Conservation (phyloP, 345 rosid species). For the Gossypium anomalum region DNA sequence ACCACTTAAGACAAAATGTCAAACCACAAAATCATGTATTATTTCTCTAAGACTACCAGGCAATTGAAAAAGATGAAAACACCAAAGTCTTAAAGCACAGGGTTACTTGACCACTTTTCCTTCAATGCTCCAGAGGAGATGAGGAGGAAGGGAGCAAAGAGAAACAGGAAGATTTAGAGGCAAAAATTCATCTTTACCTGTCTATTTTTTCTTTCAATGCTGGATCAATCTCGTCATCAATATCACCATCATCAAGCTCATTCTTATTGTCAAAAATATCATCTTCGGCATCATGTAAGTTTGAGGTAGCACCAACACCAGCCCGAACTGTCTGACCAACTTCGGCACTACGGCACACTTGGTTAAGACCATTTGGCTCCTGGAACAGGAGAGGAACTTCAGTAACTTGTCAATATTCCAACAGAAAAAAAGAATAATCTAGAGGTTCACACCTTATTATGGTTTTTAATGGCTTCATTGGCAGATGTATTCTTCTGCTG, state of each 20-base stretch:
- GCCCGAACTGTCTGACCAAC: conserved; percentile 31
- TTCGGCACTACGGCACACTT: conserved; percentile 31
- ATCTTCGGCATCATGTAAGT: conserved; percentile 34
- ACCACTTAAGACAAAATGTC: not conserved
- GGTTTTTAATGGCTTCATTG: conserved; percentile 27
- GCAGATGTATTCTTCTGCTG: conserved; percentile 41
- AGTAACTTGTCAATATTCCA: conserved; percentile 16
- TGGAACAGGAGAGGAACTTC: conserved; percentile 25
- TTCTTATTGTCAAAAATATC: conserved; percentile 37
- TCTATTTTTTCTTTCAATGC: conserved; percentile 75
- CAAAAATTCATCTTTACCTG: conserved; percentile 43
- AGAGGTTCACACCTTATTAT: conserved; percentile 39
- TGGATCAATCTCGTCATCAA: conserved; percentile 84
- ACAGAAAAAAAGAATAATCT: conserved; percentile 10
- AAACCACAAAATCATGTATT: not conserved
- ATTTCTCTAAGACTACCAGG: not conserved
- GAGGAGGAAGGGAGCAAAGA: not conserved
- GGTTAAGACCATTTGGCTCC: conserved; percentile 39
- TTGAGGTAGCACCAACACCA: conserved; percentile 36
- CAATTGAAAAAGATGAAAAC: not conserved
- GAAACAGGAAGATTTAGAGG: not conserved
- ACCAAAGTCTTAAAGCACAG: not conserved
- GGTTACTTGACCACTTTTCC: not conserved
- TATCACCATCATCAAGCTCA: conserved; percentile 54
- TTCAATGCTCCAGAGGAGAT: not conserved